Evolutionary conservation across 441 rosid genomes (phyloP).

Genomic region (Bocquillonia castaneifolia): DNA sequence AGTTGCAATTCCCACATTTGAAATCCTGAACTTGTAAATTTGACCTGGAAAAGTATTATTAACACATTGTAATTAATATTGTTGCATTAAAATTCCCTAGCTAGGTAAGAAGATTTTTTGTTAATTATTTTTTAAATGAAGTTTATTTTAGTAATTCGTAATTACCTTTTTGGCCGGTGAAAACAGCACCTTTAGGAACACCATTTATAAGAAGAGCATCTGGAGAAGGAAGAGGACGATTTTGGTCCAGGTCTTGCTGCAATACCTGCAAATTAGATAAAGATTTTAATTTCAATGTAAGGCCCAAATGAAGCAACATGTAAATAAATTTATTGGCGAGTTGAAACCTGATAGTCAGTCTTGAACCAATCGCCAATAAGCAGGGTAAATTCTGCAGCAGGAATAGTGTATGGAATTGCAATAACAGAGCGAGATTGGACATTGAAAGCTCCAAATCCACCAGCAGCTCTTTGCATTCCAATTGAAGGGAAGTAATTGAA

Average conservation of each 20-base stretch:
- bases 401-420: constrained; percentile 51
- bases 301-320: neutral
- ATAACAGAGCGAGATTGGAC: constrained; percentile 48
- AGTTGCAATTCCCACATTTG: constrained; percentile 61
- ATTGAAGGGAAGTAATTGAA: constrained; percentile 63
- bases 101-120: too few species aligned
- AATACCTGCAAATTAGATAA: constrained; percentile 34
- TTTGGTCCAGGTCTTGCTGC: constrained; percentile 39
- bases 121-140: too few species aligned
- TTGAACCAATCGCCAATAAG: constrained; percentile 64
- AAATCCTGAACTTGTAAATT: constrained; percentile 55
- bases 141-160: neutral
- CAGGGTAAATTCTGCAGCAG: constrained; percentile 50
- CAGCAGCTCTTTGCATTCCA: constrained; percentile 56
- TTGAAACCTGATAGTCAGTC: constrained; percentile 45
- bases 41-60: constrained; percentile 33
- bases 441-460: constrained; percentile 67
- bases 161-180: constrained; percentile 56
- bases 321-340: neutral
- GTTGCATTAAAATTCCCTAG: too few species aligned
- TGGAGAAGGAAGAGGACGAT: constrained; percentile 49
- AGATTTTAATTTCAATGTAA: too few species aligned
- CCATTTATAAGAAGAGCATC: constrained; percentile 71
- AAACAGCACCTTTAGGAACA: constrained; percentile 20
- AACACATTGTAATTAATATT: too few species aligned